A percentile compares a stretch with the other conserved stretches of the same genome.
phyloP scores from a whole-genome alignment of 129 eudicot species.

The Sambucus nigra region DNA sequence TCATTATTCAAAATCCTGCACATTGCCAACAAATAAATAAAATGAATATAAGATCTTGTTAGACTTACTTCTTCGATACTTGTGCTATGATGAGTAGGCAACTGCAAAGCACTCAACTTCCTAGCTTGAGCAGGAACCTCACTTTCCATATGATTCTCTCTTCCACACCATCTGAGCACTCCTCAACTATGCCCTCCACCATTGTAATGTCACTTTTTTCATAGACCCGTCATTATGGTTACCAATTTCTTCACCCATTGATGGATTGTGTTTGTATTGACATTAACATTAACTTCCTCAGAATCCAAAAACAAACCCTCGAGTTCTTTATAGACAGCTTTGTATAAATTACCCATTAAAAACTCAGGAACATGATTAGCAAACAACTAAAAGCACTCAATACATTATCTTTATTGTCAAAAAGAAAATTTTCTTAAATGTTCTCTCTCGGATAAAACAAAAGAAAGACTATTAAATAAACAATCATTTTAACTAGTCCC shows the following conservation, averaged over 20 bases:
- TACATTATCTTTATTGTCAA: too few species aligned
- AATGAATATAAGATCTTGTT: constrained; percentile 1
- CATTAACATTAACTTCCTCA: constrained; percentile 25
- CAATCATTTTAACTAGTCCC: too few species aligned
- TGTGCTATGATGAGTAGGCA: constrained; percentile 96
- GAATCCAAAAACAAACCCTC: constrained; percentile 95
- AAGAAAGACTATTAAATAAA: too few species aligned
- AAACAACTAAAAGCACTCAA: too few species aligned
- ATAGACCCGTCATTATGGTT: constrained; percentile 15
- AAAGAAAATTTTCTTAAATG: too few species aligned
- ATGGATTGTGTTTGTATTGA: constrained; percentile 6
- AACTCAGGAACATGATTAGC: constrained; percentile 97
- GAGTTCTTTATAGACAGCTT: constrained; percentile 74
- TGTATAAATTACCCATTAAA: constrained; percentile 84
- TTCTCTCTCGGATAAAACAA: too few species aligned
- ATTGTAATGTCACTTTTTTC: constrained; percentile 57
- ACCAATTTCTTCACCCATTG: neutral
- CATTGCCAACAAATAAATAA: neutral
- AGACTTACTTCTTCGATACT: constrained; percentile 80
- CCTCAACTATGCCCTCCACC: constrained; percentile 56
- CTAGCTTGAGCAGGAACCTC: constrained; percentile 26
- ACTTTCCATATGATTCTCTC: constrained; percentile 23
- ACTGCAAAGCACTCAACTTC: constrained; percentile 72
- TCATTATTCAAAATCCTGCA: neutral
- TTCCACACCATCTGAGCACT: constrained; percentile 29